Evolutionary conservation across 495 filamentous ascomycete species (phyloP).

Genomic region (Penicillium canariense): DNA sequence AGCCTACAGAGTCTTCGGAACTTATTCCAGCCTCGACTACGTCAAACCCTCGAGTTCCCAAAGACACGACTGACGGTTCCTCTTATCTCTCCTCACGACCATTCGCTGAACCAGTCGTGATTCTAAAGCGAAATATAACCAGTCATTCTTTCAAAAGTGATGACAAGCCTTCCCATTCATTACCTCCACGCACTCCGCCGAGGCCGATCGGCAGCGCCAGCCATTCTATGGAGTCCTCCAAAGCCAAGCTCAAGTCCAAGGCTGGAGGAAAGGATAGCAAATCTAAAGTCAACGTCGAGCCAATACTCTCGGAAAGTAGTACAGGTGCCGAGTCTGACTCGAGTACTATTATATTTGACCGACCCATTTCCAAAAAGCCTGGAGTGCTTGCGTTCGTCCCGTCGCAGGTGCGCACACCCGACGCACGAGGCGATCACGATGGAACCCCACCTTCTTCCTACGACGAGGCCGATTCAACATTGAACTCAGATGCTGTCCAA

Average conservation of each 20-base stretch:
- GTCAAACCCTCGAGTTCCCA: background rate
- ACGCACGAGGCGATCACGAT: slow-evolving; percentile 10
- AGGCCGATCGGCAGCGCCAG: slow-evolving; percentile 11
- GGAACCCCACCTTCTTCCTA: slow-evolving; percentile 43
- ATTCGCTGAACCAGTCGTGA: slow-evolving; percentile 1
- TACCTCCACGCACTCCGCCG: slow-evolving; percentile 9
- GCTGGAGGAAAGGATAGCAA: slow-evolving; percentile 2
- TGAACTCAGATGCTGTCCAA: slow-evolving; percentile 16
- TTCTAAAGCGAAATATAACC: slow-evolving; percentile 6
- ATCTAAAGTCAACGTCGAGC: slow-evolving; percentile 4
- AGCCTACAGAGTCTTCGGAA: background rate
- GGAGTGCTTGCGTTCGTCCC: slow-evolving; percentile 31
- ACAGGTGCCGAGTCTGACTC: slow-evolving; percentile 36
- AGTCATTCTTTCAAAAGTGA: background rate
- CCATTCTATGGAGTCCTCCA: slow-evolving; percentile 8
- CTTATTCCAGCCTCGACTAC: background rate
- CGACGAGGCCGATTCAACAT: slow-evolving; percentile 31
- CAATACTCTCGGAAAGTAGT: slow-evolving; percentile 32
- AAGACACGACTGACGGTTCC: background rate
- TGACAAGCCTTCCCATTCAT: background rate
- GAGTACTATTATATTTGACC: slow-evolving; percentile 34
- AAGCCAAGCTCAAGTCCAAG: slow-evolving; percentile 1
- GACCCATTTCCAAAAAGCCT: slow-evolving; percentile 16
- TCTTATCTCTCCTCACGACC: background rate
- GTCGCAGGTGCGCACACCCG: slow-evolving; percentile 25